Evolutionary conservation across 2,329 filamentous ascomycete genomes (phyloP).

Genomic region (Colletotrichum sp.): DNA sequence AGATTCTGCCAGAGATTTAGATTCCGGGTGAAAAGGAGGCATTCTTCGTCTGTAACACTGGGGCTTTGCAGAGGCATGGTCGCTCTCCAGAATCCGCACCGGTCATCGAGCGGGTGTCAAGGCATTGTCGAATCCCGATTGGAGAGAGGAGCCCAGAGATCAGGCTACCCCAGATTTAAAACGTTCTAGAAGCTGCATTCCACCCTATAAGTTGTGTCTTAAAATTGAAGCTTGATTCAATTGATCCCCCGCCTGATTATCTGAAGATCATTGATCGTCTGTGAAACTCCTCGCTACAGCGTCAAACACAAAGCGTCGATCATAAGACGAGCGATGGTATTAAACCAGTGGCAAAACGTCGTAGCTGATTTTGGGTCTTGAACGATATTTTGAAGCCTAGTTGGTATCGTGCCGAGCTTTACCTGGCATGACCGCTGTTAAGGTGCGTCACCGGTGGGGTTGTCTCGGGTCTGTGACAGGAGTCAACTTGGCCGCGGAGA

Average conservation of each 20-base stretch:
- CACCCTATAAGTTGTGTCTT: not conserved
- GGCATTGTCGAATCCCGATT: not conserved
- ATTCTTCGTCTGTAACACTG: not conserved
- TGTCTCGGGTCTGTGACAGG: constrained; percentile 6
- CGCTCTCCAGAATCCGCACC: not conserved
- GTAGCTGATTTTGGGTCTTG: not conserved
- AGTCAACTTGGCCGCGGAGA: not conserved
- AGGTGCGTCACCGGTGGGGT: not conserved
- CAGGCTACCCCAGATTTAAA: not conserved
- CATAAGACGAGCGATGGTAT: not conserved
- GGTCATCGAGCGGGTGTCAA: not conserved
- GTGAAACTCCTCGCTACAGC: not conserved
- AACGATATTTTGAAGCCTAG: not conserved
- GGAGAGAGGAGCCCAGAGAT: not conserved
- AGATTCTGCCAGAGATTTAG: constrained; percentile 26
- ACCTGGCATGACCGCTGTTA: not conserved
- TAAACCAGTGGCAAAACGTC: not conserved
- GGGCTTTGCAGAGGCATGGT: not conserved
- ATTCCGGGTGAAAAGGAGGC: not conserved
- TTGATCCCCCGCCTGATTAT: not conserved
- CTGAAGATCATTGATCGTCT: not conserved
- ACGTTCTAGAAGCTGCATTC: not conserved
- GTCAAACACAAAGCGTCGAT: not conserved
- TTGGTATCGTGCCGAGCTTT: not conserved
- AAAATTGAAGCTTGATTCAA: not conserved